Base-by-base conservation (phyloP, 2,329 filamentous ascomycete genomes). In the Berkeleyomyces rouxiae region DNA sequence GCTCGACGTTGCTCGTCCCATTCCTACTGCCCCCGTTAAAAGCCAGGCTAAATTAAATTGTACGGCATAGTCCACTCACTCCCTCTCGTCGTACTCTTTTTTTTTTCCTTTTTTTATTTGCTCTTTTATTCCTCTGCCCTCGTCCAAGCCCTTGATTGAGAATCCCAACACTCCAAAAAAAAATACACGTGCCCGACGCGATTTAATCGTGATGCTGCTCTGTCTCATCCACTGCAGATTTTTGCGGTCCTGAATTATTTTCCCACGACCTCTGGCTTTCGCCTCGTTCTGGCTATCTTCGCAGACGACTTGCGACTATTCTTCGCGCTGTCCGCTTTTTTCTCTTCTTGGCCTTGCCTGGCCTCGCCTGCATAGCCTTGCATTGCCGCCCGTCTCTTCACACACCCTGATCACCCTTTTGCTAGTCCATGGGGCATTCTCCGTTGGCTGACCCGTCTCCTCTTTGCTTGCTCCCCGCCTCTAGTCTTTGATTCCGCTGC, bases 401-500 rank as follows among this genome's bases (percentile, higher is more conserved):
- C 49, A 53, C 7, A 36, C 31, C 33, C 16, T 23, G 2, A 23
- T 33, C n/a, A 36, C 31, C 13, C 9, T 23, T 36, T 53, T 36
- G 31, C 49, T 23, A 53, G 33, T 53, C 33, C 10, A 53, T 53
- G 10, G 10, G 31, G n/a, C 7, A 23, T 13, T 5, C 36, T 33
- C 33, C 33, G 49, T n/a, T 53, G 49, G n/a, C 49, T 53, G 31
- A 37, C 49, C 49, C 49, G 33, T 53, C 33, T 53, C 49, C 51
- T 46, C 43, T n/a, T 62, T 16, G 55, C 43, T 49, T 43, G 9
- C 16, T 58, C 7, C 16, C 31, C 37, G 9, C 40, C 37, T 40
- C 33, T 63, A 63, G 61, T 63, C 61, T 47, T 55, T 58, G 53
- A 59, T 59, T 49, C 61, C 46, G 55, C 49, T 13, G 49, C 53